phyloP scores from a whole-genome alignment of 169 alveolate species.

The Babesia sp. region DNA sequence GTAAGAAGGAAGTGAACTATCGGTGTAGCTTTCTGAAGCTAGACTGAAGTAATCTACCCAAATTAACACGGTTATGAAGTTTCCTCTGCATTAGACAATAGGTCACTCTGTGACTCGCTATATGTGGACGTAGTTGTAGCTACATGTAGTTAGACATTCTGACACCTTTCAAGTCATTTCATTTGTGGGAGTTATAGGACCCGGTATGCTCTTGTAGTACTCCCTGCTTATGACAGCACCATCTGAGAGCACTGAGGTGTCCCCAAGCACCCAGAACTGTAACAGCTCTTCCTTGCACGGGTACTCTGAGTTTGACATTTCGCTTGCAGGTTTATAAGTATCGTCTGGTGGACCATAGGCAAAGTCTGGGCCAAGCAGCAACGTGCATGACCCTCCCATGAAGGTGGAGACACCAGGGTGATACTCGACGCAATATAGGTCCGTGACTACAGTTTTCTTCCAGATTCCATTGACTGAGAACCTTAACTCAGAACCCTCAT shows the following conservation, averaged over 20 bases:
- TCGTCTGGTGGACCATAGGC: constrained; percentile 61
- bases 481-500: constrained; percentile 58
- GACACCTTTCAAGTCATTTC: no score
- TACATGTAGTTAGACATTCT: no score
- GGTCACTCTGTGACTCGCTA: no score
- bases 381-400: constrained; percentile 75
- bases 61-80: no score
- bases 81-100: no score
- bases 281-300: constrained; percentile 75
- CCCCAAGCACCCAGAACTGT: constrained; percentile 69
- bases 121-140: no score
- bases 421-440: constrained; percentile 72
- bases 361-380: constrained; percentile 78
- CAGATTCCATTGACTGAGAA: constrained; percentile 77
- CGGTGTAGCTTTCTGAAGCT: no score
- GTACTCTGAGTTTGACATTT: constrained; percentile 65
- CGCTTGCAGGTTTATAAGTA: constrained; percentile 60
- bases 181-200: background rate
- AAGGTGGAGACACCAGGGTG: constrained; percentile 80
- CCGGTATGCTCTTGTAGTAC: constrained; percentile 27
- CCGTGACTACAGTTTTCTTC: constrained; percentile 35
- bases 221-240: constrained; percentile 40
- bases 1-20: constrained; percentile 16
- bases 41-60: no score
- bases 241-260: constrained; percentile 41